phyloP scores from a whole-genome alignment of 345 rosid species.

The Arabidopsis suecica region DNA sequence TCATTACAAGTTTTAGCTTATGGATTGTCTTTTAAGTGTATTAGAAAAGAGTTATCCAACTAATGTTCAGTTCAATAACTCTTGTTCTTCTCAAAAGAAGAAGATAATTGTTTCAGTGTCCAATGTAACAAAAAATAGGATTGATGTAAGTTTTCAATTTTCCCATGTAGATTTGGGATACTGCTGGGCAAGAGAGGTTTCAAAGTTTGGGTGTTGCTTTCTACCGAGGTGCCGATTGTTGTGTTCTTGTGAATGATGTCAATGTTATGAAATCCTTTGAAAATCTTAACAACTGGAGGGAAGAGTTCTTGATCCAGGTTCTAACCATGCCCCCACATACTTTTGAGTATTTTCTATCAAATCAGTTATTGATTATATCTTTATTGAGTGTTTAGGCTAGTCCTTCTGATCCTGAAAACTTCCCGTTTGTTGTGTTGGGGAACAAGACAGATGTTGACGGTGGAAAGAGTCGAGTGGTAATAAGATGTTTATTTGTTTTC shows the following conservation, averaged over 20 bases:
- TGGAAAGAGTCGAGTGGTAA: slow-evolving; percentile 80
- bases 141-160: too few relatives aligned
- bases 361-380: background rate
- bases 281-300: slow-evolving; percentile 82
- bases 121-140: too few relatives aligned
- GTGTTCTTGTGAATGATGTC: slow-evolving; percentile 84
- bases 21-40: background rate
- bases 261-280: slow-evolving; percentile 80
- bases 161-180: slow-evolving; percentile 72
- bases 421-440: slow-evolving; percentile 79
- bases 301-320: slow-evolving; percentile 85
- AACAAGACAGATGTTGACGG: slow-evolving; percentile 82
- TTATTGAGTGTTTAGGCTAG: slow-evolving; percentile 61
- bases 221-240: slow-evolving; percentile 84
- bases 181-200: slow-evolving; percentile 89
- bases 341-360: background rate
- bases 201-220: slow-evolving; percentile 88
- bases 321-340: background rate
- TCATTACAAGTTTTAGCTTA: too few relatives aligned
- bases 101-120: background rate
- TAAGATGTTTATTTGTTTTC: slow-evolving; percentile 40
- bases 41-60: background rate
- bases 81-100: background rate
- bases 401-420: slow-evolving; percentile 83
- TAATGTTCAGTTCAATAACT: background rate